Base-by-base conservation (phyloP, 768 basidiomycete genomes). In the Podaxis rugospora region DNA sequence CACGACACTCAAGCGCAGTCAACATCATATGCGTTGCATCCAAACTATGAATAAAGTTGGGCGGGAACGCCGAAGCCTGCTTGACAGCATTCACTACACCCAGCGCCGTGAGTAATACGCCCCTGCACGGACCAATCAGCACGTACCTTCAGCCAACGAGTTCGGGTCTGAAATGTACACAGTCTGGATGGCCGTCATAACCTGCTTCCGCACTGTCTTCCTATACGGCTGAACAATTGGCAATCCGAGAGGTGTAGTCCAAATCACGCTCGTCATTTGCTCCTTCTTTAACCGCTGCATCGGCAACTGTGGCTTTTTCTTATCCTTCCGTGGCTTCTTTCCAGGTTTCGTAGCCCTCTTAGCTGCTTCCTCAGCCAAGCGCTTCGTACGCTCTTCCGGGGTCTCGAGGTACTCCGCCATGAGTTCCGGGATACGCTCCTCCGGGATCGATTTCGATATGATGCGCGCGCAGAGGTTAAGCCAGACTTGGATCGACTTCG, bases 11-110 rank as follows among this genome's bases (percentile, higher is more conserved):
- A 51, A 96, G 80, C 9, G 96, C 95, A 1, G 95, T 97, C 66
- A 98, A 75, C 85, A 98, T 89, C 95, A 99, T 98, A 75, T 99
- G 97, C 1, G 96, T 96, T 1, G 97, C 97, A 71, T 99, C 97
- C 28, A 99, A 80, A 69, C 91, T 93, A 71, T 99, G 97, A 55
- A 99, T 93, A 69, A 96, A 98, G 76, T 99, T 99, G 51, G 97
- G 97, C 4, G 97, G 96, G 86, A 99, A 98, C 0, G 97, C 97
- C 14, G 93, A 86, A 0, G 94, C 92, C 72, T 99, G 96, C 72
- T 97, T 97, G 61, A 78, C 64, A 0, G 90, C 72, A 66, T 93
- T 92, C 49, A 98, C 95, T 83, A 61, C 40, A 63, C 42, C 25
- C 40, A 25, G 64, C 28, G 61, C 59, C 21, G 55, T 18, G 47